phyloP scores from a whole-genome alignment of 164 flowering plant species.

The Magnolia officinalis region DNA sequence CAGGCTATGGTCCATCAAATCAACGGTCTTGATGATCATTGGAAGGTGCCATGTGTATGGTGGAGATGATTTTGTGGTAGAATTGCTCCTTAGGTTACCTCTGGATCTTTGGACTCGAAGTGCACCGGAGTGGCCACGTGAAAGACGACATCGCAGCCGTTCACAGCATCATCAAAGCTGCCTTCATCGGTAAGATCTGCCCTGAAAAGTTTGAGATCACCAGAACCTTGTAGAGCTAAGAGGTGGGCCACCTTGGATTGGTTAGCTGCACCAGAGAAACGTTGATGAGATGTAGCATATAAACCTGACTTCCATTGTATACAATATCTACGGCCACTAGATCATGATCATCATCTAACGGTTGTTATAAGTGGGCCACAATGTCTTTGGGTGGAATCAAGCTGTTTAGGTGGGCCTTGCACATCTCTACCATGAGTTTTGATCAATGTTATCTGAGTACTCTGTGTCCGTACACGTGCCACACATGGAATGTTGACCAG shows the following conservation, averaged over 20 bases:
- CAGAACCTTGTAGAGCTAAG: constrained; percentile 4
- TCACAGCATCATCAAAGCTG: constrained; percentile 50
- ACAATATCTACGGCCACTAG: background rate
- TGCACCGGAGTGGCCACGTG: constrained; percentile 68
- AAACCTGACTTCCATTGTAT: background rate
- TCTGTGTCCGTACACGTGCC: too few species aligned
- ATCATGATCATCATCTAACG: background rate
- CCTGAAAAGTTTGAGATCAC: constrained; percentile 35
- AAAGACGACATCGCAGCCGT: constrained; percentile 64
- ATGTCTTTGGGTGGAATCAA: background rate
- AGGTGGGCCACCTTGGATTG: constrained; percentile 14
- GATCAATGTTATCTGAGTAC: too few species aligned
- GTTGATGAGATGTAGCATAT: background rate
- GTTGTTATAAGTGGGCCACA: background rate
- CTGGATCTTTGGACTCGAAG: constrained; percentile 71
- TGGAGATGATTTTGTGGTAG: too few species aligned
- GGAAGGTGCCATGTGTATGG: too few species aligned
- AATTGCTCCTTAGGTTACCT: constrained; percentile 29
- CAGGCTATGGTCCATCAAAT: too few species aligned
- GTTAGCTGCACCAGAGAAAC: constrained; percentile 9
- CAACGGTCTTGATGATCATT: too few species aligned
- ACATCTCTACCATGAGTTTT: background rate
- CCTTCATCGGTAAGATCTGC: constrained; percentile 65
- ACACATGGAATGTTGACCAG: too few species aligned
- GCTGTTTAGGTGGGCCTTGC: background rate